Conservation (phyloP, 768 basidiomycete species). For the Grammothele lineata region DNA sequence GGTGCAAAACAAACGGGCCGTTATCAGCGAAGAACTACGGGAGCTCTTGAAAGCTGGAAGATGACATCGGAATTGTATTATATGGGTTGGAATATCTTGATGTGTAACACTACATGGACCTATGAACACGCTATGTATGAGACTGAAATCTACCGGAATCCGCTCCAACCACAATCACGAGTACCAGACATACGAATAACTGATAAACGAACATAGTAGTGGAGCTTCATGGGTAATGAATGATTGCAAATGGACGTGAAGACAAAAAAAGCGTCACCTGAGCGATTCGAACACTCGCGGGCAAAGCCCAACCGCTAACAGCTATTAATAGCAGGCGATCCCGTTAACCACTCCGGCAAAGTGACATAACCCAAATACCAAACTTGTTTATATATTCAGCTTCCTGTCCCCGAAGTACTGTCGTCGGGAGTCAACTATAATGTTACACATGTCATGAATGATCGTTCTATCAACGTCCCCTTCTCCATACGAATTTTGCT, state of each 20-base stretch:
- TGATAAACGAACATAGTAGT: no score
- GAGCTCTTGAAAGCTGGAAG: conserved; percentile 51
- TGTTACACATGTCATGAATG: no score
- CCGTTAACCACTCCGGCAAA: conserved; percentile 93
- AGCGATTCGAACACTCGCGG: conserved; percentile 60
- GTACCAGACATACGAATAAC: no score
- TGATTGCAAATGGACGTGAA: no score
- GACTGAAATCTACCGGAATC: no score
- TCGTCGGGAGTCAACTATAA: no score
- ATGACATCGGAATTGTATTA: conserved; percentile 13
- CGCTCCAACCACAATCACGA: no score
- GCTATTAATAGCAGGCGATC: conserved; percentile 38
- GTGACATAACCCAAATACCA: conserved; percentile 42
- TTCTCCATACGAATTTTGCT: not conserved
- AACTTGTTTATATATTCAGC: not conserved
- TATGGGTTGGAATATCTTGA: not conserved
- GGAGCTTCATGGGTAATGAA: no score
- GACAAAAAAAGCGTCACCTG: conserved; percentile 47
- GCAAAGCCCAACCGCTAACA: conserved; percentile 55
- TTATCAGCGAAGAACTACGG: conserved; percentile 59
- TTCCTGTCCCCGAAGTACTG: no score
- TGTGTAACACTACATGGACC: not conserved
- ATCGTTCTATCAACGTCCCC: not conserved
- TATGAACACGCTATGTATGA: no score
- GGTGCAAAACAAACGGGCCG: conserved; percentile 31